Evolutionary conservation across 306 rosid species (phyloP).

Genomic region (Casuarina cunninghamiana): DNA sequence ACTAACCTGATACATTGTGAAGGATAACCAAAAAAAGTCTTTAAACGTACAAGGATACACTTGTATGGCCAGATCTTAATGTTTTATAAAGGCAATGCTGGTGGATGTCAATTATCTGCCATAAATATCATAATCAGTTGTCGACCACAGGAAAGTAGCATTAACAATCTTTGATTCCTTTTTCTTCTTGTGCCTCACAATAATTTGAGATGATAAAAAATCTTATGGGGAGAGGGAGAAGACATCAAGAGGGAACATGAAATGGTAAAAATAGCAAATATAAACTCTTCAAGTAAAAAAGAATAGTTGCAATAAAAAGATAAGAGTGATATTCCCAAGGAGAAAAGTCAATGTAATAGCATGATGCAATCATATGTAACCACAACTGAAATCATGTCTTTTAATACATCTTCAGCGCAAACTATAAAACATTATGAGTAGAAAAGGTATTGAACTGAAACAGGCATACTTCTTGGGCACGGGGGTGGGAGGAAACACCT

Average conservation of each 20-base stretch:
- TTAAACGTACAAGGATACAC: constrained; percentile 65
- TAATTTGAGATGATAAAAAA: not conserved
- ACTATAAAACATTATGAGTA: constrained; percentile 5
- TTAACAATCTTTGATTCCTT: constrained; percentile 11
- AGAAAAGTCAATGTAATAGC: constrained; percentile 7
- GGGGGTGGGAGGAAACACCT: not conserved
- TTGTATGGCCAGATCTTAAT: constrained; percentile 80
- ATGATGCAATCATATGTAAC: not conserved
- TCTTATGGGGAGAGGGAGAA: not conserved
- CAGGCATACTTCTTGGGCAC: too few relatives aligned
- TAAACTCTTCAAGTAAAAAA: not conserved
- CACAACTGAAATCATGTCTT: not conserved
- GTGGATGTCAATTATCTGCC: constrained; percentile 85
- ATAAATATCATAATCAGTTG: constrained; percentile 38
- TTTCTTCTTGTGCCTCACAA: constrained; percentile 18
- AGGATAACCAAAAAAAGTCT: constrained; percentile 8
- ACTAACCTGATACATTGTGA: constrained; percentile 16
- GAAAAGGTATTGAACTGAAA: constrained; percentile 17
- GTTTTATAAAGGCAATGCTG: constrained; percentile 84
- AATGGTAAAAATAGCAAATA: not conserved
- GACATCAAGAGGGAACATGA: not conserved
- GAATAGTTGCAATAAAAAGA: not conserved
- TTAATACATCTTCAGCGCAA: not conserved
- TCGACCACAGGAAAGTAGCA: constrained; percentile 22
- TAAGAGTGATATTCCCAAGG: not conserved